These are phyloP conservation scores for Beauveria sp. DNA, from an alignment of 2,329 filamentous ascomycete genomes.

Conservation along the genomic window DNA sequence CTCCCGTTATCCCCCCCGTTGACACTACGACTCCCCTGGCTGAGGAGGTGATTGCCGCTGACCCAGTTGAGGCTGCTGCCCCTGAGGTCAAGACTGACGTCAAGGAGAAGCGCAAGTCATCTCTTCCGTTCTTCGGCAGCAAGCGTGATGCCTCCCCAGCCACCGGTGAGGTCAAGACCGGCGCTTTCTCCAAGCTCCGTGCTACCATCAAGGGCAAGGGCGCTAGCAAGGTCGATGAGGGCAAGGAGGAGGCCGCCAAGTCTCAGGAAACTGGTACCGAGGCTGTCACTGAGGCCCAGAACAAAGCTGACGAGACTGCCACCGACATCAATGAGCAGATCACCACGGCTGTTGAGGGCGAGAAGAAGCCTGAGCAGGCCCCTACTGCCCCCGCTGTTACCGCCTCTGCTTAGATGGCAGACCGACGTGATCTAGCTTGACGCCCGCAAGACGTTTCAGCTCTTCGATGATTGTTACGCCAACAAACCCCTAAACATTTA, in stretches of 20 bases:
- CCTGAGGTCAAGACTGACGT: constrained; percentile 52
- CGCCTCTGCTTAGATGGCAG: constrained; percentile 41
- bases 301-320: constrained; percentile 29
- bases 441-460: background rate
- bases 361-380: constrained; percentile 29
- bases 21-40: constrained; percentile 50
- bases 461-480: constrained; percentile 12
- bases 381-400: constrained; percentile 40
- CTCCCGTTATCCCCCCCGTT: constrained; percentile 52
- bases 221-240: constrained; percentile 33
- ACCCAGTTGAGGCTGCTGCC: constrained; percentile 36
- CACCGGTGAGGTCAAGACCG: constrained; percentile 47
- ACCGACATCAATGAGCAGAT: constrained; percentile 24
- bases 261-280: constrained; percentile 29
- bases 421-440: constrained; percentile 15
- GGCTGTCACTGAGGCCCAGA: constrained; percentile 23
- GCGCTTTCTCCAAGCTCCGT: constrained; percentile 54
- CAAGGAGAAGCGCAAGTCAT: constrained; percentile 80
- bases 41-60: constrained; percentile 45
- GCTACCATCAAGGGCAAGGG: constrained; percentile 46
- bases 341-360: constrained; percentile 19
- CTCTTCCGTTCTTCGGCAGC: constrained; percentile 67
- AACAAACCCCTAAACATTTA: constrained; percentile 17
- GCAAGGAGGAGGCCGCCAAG: constrained; percentile 23
- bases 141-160: constrained; percentile 62